A percentile compares a stretch with the other conserved stretches of the same genome.
Conservation (phyloP, 371 early-diverging fungal species). For the Mortierella sp. region DNA sequence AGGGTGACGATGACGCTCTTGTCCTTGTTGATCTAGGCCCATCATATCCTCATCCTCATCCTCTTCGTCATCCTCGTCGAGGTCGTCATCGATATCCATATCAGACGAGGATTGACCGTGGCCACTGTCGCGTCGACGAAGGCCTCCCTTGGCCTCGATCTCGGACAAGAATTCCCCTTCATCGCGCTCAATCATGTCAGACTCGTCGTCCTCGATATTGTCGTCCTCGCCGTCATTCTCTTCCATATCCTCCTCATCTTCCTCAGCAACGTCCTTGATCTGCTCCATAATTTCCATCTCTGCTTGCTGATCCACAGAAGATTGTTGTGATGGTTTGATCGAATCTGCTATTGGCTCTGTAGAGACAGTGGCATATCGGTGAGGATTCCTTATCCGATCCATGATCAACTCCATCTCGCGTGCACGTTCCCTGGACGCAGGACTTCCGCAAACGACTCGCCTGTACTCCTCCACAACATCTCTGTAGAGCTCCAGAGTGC, state of each 20-base stretch:
- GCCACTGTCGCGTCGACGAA: constrained; percentile 51
- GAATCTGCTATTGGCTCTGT: background rate
- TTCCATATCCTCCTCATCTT: constrained; percentile 19
- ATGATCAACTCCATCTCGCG: constrained; percentile 38
- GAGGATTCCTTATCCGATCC: constrained; percentile 41
- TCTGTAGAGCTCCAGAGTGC: constrained; percentile 47
- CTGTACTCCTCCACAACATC: constrained; percentile 54
- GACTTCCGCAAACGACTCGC: constrained; percentile 45
- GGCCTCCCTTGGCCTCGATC: constrained; percentile 54
- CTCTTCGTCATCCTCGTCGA: constrained; percentile 31
- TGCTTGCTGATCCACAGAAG: background rate
- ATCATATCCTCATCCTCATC: constrained; percentile 24
- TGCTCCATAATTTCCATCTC: background rate
- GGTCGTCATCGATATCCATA: constrained; percentile 52
- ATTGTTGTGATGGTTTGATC: background rate
- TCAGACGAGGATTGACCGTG: constrained; percentile 51
- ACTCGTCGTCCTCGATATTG: constrained; percentile 16
- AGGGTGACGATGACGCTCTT: background rate
- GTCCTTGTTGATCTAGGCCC: constrained; percentile 13
- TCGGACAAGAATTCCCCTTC: constrained; percentile 34
- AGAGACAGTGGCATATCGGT: constrained; percentile 16
- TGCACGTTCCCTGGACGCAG: constrained; percentile 31
- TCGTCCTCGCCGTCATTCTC: constrained; percentile 16
- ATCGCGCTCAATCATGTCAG: constrained; percentile 24
- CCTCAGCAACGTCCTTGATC: constrained; percentile 11